Conservation (phyloP, 441 rosid genomes). For the Eruca vesicaria region DNA sequence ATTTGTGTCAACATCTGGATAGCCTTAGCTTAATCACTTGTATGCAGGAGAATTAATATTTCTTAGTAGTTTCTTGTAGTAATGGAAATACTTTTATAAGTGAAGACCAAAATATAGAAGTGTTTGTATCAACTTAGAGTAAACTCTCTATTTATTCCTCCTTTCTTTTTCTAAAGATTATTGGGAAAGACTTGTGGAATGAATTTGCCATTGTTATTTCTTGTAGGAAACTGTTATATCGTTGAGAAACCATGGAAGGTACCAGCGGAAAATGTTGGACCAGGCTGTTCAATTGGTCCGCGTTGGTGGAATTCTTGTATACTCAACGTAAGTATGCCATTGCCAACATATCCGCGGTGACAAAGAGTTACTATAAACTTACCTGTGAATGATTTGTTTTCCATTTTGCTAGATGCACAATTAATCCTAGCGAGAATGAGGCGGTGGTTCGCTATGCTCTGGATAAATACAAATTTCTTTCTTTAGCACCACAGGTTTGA, state of each 20-base stretch:
- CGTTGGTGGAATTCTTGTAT: conserved; percentile 88
- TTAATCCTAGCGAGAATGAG: conserved; percentile 95
- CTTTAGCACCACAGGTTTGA: conserved; percentile 81
- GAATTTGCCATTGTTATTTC: background rate
- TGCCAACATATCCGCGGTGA: background rate
- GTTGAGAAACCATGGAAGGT: conserved; percentile 75
- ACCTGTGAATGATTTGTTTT: conserved; percentile 12
- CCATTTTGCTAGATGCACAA: conserved; percentile 69
- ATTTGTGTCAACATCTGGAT: too few relatives aligned
- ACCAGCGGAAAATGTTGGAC: conserved; percentile 90
- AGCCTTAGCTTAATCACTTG: background rate
- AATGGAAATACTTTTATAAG: background rate
- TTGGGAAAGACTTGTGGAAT: background rate
- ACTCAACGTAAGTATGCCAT: conserved; percentile 82
- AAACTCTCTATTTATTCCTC: conserved; percentile 1
- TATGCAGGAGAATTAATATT: background rate
- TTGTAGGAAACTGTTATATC: conserved; percentile 83
- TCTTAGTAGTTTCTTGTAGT: background rate
- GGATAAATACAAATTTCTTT: conserved; percentile 76
- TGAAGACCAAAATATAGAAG: background rate
- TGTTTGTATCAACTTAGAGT: background rate
- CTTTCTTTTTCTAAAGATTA: background rate
- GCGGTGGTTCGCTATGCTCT: conserved; percentile 90
- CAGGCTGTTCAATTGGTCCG: conserved; percentile 96
- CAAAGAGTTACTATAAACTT: background rate